Conservation (phyloP, 306 rosid species). For the Rosa chinensis region DNA sequence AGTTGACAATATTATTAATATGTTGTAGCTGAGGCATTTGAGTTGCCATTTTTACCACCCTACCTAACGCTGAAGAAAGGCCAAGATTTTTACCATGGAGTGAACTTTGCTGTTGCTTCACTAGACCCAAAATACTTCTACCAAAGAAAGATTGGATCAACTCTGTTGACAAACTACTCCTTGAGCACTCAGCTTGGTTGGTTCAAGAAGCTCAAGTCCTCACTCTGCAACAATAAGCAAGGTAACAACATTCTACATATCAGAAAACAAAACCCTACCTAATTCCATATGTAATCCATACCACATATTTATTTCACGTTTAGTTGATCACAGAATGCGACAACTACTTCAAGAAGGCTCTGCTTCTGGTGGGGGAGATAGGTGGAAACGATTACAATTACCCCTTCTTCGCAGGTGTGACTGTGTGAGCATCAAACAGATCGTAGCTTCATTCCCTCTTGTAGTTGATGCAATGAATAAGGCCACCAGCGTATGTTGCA, state of each 20-base stretch:
- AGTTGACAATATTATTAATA: neutral
- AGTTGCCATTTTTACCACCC: slow-evolving; percentile 59
- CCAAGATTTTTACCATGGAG: slow-evolving; percentile 36
- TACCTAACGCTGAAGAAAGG: slow-evolving; percentile 36
- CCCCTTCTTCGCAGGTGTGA: slow-evolving; percentile 38
- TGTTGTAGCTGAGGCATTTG: slow-evolving; percentile 58
- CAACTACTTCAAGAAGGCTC: slow-evolving; percentile 47
- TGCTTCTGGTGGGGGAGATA: slow-evolving; percentile 58
- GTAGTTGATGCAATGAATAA: slow-evolving; percentile 47
- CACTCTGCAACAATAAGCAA: slow-evolving; percentile 51
- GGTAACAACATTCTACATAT: slow-evolving; percentile 24
- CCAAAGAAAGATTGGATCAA: slow-evolving; percentile 23
- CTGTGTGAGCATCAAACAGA: slow-evolving; percentile 31
- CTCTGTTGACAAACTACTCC: slow-evolving; percentile 54
- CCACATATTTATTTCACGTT: too few relatives aligned
- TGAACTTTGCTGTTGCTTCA: slow-evolving; percentile 73
- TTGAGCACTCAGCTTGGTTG: slow-evolving; percentile 61
- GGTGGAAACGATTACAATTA: slow-evolving; percentile 84
- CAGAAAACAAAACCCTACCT: too few relatives aligned
- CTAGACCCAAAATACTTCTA: slow-evolving; percentile 51
- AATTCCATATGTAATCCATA: too few relatives aligned
- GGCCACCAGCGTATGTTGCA: slow-evolving; percentile 11
- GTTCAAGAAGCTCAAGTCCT: slow-evolving; percentile 63
- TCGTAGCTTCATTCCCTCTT: slow-evolving; percentile 37
- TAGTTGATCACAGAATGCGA: slow-evolving; percentile 66